Conservation (phyloP, 1,139 yeast species). For the Yamadazyma dushanensis region DNA sequence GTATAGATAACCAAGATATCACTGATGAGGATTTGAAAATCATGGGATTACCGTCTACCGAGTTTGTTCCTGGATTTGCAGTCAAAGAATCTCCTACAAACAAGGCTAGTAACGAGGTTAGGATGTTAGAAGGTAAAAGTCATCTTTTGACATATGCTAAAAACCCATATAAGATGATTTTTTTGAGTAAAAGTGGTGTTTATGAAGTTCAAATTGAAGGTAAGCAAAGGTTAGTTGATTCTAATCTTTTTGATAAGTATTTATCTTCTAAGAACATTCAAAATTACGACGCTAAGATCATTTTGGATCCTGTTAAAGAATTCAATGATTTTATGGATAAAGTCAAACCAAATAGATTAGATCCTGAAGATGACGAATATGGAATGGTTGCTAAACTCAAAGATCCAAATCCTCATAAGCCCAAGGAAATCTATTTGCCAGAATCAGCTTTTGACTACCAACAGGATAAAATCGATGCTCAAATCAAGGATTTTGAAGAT, state of each 20-base stretch:
- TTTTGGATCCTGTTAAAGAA: constrained; percentile 23
- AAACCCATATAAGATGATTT: constrained; percentile 41
- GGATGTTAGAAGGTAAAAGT: constrained; percentile 41
- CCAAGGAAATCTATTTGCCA: constrained; percentile 22
- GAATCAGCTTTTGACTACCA: constrained; percentile 25
- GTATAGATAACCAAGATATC: constrained; percentile 24
- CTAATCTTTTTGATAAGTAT: constrained; percentile 23
- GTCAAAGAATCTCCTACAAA: constrained; percentile 24
- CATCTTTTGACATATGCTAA: constrained; percentile 44
- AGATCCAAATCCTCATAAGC: constrained; percentile 14
- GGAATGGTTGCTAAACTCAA: constrained; percentile 23
- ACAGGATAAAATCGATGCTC: constrained; percentile 18
- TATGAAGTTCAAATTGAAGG: constrained; percentile 29
- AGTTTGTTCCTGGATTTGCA: constrained; percentile 28
- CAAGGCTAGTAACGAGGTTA: constrained; percentile 25
- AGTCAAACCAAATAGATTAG: constrained; percentile 19
- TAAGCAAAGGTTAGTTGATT: constrained; percentile 21
- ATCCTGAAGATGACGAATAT: constrained; percentile 21
- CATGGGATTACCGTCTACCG: constrained; percentile 21
- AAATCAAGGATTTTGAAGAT: constrained; percentile 22
- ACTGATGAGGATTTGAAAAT: constrained; percentile 25
- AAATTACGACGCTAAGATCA: constrained; percentile 16
- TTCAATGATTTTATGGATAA: constrained; percentile 17
- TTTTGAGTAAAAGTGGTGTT: constrained; percentile 37
- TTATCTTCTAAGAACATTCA: constrained; percentile 19